A percentile compares a stretch with the other conserved stretches of the same genome.
Evolutionary conservation across 2,329 filamentous ascomycete species (phyloP).

Genomic region (Simplicillium sp.): DNA sequence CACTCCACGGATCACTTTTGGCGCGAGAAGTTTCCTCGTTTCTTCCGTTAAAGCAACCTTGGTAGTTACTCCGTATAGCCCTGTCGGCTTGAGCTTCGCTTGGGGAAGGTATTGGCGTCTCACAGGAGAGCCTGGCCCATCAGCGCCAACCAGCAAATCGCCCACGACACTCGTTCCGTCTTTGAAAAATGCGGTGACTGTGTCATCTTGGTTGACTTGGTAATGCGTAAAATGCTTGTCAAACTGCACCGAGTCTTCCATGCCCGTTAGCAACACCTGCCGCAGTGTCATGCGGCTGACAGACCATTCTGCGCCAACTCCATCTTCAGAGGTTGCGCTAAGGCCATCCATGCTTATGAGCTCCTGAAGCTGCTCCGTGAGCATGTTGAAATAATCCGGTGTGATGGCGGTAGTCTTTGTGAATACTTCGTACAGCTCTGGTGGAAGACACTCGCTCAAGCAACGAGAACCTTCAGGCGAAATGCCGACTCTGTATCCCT

Average conservation of each 20-base stretch:
- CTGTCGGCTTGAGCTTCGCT: constrained; percentile 6
- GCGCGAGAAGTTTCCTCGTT: constrained; percentile 4
- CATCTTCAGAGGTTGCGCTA: constrained; percentile 5
- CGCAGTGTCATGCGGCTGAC: constrained; percentile 11
- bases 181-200: constrained; percentile 7
- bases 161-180: constrained; percentile 7
- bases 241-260: constrained; percentile 9
- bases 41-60: constrained; percentile 8
- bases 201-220: constrained; percentile 5
- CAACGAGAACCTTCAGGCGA: constrained; percentile 10
- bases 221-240: constrained; percentile 8
- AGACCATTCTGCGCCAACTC: constrained; percentile 8
- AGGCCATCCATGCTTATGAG: constrained; percentile 6
- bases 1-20: constrained; percentile 7
- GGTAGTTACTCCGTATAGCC: constrained; percentile 7
- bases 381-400: constrained; percentile 7
- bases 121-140: constrained; percentile 8
- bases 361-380: constrained; percentile 7
- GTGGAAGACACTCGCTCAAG: constrained; percentile 7
- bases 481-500: constrained; percentile 13
- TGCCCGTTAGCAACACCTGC: constrained; percentile 9
- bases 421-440: constrained; percentile 9
- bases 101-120: constrained; percentile 9
- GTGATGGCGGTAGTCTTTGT: constrained; percentile 6
- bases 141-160: constrained; percentile 10